Conservation (phyloP, 2,329 filamentous ascomycete species). For the Penicillium palitans region DNA sequence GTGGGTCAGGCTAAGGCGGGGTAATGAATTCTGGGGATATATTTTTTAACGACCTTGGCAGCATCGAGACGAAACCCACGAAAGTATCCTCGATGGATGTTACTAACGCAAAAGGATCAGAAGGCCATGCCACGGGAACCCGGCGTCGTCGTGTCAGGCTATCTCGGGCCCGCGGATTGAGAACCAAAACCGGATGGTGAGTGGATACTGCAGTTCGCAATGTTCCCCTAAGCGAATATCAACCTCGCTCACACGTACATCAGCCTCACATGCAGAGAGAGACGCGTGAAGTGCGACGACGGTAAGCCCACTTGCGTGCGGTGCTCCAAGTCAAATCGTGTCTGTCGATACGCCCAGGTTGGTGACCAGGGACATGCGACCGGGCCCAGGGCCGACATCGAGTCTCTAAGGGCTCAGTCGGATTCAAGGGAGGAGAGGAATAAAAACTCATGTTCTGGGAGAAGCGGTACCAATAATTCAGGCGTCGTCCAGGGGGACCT, state of each 20-base stretch:
- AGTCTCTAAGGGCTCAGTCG: not conserved
- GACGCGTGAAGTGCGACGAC: conserved; percentile 23
- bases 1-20: not conserved
- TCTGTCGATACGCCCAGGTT: conserved; percentile 15
- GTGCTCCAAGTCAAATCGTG: conserved; percentile 11
- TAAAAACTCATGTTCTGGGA: not conserved
- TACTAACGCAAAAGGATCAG: not conserved
- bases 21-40: not conserved
- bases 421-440: not conserved
- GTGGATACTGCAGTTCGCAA: not conserved
- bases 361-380: not conserved
- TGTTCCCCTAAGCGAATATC: not conserved
- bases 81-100: not conserved
- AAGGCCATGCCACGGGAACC: not conserved
- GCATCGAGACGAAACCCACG: conserved; percentile 8
- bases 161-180: conserved; percentile 18
- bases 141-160: conserved; percentile 15
- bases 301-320: conserved; percentile 16
- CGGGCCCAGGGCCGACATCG: not conserved
- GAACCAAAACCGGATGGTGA: conserved; percentile 19
- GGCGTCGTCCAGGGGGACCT: not conserved
- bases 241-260: conserved; percentile 5
- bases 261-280: conserved; percentile 21
- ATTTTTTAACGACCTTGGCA: not conserved
- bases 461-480: not conserved